Evolutionary conservation across 176 grass and related monocot species (phyloP).

Genomic region (Triticum dicoccoides): DNA sequence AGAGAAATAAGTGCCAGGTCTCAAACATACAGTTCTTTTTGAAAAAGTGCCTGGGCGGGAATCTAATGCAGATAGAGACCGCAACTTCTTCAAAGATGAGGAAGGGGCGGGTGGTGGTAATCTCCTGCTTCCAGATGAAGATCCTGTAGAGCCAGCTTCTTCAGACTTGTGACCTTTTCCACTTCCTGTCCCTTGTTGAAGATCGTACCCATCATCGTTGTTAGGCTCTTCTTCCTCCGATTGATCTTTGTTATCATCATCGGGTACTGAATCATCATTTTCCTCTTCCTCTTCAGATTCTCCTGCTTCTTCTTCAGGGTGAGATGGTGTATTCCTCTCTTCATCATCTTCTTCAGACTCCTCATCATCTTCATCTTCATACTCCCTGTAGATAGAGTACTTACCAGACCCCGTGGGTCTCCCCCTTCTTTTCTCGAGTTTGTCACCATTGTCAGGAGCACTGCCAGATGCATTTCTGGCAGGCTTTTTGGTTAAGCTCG

Average conservation of each 20-base stretch:
- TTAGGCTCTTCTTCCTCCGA: slow-evolving; percentile 60
- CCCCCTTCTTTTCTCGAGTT: slow-evolving; percentile 70
- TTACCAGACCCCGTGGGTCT: slow-evolving; percentile 52
- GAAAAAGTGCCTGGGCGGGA: slow-evolving; percentile 56
- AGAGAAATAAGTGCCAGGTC: not conserved
- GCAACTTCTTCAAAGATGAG: slow-evolving; percentile 79
- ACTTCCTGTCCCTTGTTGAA: slow-evolving; percentile 34
- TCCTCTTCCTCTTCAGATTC: slow-evolving; percentile 85
- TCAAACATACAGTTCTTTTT: slow-evolving; percentile 63
- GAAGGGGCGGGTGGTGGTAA: slow-evolving; percentile 63
- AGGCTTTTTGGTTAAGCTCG: slow-evolving; percentile 75
- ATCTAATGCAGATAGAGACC: slow-evolving; percentile 85
- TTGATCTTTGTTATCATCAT: slow-evolving; percentile 72
- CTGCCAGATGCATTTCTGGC: slow-evolving; percentile 55
- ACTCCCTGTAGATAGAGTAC: slow-evolving; percentile 79
- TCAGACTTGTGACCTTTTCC: slow-evolving; percentile 52
- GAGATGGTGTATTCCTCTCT: slow-evolving; percentile 55
- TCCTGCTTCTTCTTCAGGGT: slow-evolving; percentile 76
- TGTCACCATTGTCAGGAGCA: slow-evolving; percentile 50
- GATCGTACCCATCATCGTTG: slow-evolving; percentile 40
- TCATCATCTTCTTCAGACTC: slow-evolving; percentile 82
- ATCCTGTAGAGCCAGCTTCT: slow-evolving; percentile 80
- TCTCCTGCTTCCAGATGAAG: slow-evolving; percentile 87
- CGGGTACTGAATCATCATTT: slow-evolving; percentile 56
- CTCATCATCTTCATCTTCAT: slow-evolving; percentile 74